Percentiles rank a stretch among this genome's conserved stretches.
Conservation (phyloP, 495 filamentous ascomycete species). For the Penicillium lagena region DNA sequence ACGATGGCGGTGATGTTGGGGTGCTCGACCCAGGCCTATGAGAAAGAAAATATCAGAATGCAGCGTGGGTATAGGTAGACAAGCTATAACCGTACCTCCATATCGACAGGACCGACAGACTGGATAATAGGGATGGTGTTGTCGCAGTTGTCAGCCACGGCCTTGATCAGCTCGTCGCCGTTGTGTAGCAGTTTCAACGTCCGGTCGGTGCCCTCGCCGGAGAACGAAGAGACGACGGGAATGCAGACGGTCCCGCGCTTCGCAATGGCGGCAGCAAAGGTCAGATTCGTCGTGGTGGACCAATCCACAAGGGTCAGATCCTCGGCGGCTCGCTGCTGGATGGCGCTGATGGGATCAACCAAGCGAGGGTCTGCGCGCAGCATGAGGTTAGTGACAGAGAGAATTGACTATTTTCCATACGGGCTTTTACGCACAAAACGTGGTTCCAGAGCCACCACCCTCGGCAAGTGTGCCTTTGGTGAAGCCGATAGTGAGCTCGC, state of each 20-base stretch:
- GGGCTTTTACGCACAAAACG: slow-evolving; percentile 2
- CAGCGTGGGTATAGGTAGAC: too few species aligned
- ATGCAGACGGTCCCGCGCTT: slow-evolving; percentile 1
- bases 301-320: slow-evolving; percentile 1
- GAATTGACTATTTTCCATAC: too few species aligned
- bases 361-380: neutral
- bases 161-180: slow-evolving; percentile 41
- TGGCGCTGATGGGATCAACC: neutral
- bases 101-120: neutral
- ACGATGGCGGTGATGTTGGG: too few species aligned
- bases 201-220: slow-evolving; percentile 49
- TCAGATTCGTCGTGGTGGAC: neutral
- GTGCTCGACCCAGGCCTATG: too few species aligned
- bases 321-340: neutral
- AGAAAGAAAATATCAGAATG: too few species aligned
- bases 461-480: slow-evolving; percentile 46
- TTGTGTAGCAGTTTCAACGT: slow-evolving; percentile 24
- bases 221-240: slow-evolving; percentile 31
- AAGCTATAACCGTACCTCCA: neutral
- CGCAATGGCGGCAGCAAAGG: neutral
- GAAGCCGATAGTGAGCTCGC: slow-evolving; percentile 48
- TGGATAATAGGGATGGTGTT: slow-evolving; percentile 28
- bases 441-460: slow-evolving; percentile 28
- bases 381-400: too few species aligned
- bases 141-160: slow-evolving; percentile 43